Evolutionary conservation across 2,329 filamentous ascomycete genomes (phyloP).

Genomic region (Leptographium procerum): DNA sequence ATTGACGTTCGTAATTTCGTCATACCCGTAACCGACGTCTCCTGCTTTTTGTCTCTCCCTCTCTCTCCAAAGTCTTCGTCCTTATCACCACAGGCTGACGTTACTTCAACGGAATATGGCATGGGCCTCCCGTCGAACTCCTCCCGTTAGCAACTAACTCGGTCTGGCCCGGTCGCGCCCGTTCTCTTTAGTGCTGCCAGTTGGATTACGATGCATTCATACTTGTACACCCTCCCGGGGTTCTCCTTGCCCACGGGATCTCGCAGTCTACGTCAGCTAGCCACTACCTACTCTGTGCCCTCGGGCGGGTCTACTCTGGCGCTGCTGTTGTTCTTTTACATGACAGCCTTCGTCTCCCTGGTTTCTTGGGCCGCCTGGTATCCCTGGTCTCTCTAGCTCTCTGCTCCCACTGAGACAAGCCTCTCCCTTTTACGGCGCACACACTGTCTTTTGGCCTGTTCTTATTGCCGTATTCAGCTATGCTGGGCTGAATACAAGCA

Average conservation of each 20-base stretch:
- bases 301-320: background rate
- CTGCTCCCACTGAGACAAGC: background rate
- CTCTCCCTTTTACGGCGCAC: background rate
- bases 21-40: background rate
- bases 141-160: background rate
- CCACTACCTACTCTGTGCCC: background rate
- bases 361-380: background rate
- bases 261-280: background rate
- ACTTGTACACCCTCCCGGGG: background rate
- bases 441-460: background rate
- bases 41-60: no score
- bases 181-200: background rate
- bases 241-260: no score
- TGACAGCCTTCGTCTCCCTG: background rate
- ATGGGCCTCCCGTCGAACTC: background rate
- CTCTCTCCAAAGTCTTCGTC: no score
- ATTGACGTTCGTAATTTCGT: no score
- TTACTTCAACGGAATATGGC: background rate
- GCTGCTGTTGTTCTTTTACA: background rate
- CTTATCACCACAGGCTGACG: background rate
- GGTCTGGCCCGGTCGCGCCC: background rate
- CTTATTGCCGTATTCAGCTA: background rate
- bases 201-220: background rate
- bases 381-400: background rate
- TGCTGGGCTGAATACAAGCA: background rate